Evolutionary conservation across 2,329 filamentous ascomycete genomes (phyloP), one percentile per base, ranked within the genome.

Genomic region (Fusarium protoensiforme): DNA sequence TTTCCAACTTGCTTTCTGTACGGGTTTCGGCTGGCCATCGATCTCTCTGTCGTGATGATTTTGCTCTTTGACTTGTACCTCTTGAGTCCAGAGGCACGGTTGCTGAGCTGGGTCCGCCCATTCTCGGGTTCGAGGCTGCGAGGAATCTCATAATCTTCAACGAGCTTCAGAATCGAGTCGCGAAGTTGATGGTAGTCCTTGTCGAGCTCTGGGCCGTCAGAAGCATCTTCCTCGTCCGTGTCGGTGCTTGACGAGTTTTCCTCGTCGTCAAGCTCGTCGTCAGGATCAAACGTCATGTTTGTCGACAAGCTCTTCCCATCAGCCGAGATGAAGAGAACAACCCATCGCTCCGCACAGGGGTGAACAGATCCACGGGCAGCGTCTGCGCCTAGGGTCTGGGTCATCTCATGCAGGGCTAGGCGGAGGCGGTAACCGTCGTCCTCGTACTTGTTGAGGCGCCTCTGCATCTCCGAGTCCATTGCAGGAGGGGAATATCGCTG

Each of bases 341-440:
- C 89, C 94, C 94, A 97, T 64, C 92, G 88, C 82, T 97, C 94
- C 2, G 92, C 92, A 70, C 93, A 96, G 10, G 94, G 94, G 77
- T 96, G 93, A 63, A 91, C 92, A 16, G 89, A 86, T 24, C 92
- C 93, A 58, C 91, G 90, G 20, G 92, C 86, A 14, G 85, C 88
- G 16, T 94, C 91, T 8, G 85, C 77, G 6, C 92, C 92, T 11
- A 94, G 83, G 7, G 87, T 87, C 54, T 92, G 89, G 8, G 85
- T 87, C 91, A 95, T 91, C 76, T 94, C 92, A 63, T 93, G 91
- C 61, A 94, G 85, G 6, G 92, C 92, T 69, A 90, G 84, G 38
- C 92, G 90, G 60, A 95, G 85, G 36, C 89, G 89, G 73, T 88
- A 90, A 2, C 91, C 89, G 68, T 93, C 90, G 60, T 92, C 90